Conservation (phyloP, 2,329 filamentous ascomycete genomes). For the Fusarium pseudograminearum region DNA sequence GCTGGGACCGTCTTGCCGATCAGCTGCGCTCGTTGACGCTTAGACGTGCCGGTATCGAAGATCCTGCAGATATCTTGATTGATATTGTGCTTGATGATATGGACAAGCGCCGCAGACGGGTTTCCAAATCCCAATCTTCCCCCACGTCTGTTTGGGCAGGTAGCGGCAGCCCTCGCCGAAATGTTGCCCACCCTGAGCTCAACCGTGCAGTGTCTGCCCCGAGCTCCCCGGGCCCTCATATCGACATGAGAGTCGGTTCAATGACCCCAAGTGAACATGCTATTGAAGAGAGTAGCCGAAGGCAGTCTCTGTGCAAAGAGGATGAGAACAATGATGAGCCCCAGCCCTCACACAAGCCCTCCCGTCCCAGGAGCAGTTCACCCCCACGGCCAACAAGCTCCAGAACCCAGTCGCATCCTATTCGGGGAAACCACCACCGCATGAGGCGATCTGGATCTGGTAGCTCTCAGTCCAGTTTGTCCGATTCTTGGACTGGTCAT, state of each 20-base stretch:
- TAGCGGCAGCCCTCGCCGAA: slow-evolving; percentile 68
- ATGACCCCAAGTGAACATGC: slow-evolving; percentile 65
- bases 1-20: slow-evolving; percentile 94
- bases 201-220: slow-evolving; percentile 77
- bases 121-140: slow-evolving; percentile 85
- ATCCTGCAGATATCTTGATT: slow-evolving; percentile 89
- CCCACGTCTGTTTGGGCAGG: slow-evolving; percentile 78
- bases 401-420: slow-evolving; percentile 75
- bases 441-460: slow-evolving; percentile 89
- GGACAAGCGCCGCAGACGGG: slow-evolving; percentile 88
- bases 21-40: slow-evolving; percentile 90
- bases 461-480: slow-evolving; percentile 87
- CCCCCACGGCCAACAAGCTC: slow-evolving; percentile 82
- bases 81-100: slow-evolving; percentile 97
- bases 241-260: slow-evolving; percentile 70
- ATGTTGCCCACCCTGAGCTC: slow-evolving; percentile 71
- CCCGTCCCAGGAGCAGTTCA: slow-evolving; percentile 80
- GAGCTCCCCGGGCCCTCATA: slow-evolving; percentile 67
- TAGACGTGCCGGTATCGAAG: slow-evolving; percentile 87
- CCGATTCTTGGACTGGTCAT: slow-evolving; percentile 71
- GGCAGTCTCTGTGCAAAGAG: slow-evolving; percentile 59
- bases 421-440: slow-evolving; percentile 77
- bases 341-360: slow-evolving; percentile 58
- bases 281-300: slow-evolving; percentile 56
- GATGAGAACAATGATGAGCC: slow-evolving; percentile 61